phyloP scores from a whole-genome alignment of 1,139 yeast species.

The Candida sanyaensis region DNA sequence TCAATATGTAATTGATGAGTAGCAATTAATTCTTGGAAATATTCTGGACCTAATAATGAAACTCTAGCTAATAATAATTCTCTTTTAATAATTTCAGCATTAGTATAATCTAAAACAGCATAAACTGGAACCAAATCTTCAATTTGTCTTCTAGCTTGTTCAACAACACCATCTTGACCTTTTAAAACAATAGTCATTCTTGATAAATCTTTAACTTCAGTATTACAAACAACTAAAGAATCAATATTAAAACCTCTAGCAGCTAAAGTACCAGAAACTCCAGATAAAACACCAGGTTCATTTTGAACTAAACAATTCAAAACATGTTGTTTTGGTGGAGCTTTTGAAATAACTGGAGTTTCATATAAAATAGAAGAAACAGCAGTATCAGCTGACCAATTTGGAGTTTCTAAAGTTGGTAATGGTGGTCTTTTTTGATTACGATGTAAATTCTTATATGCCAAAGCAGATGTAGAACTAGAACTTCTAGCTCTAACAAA shows the following conservation, averaged over 20 bases:
- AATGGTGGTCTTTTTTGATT: slow-evolving; percentile 87
- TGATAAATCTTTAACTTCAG: slow-evolving; percentile 92
- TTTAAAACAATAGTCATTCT: slow-evolving; percentile 95
- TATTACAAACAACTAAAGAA: slow-evolving; percentile 93
- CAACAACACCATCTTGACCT: slow-evolving; percentile 95
- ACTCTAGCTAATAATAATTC: slow-evolving; percentile 90
- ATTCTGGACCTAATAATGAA: slow-evolving; percentile 93
- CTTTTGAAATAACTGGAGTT: slow-evolving; percentile 75
- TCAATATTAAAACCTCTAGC: slow-evolving; percentile 98
- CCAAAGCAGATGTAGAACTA: slow-evolving; percentile 90
- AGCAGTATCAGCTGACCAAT: slow-evolving; percentile 95
- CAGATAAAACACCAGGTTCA: slow-evolving; percentile 96
- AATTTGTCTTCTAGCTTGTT: slow-evolving; percentile 98
- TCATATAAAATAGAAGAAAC: slow-evolving; percentile 94
- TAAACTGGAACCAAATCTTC: slow-evolving; percentile 98
- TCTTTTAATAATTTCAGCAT: slow-evolving; percentile 86
- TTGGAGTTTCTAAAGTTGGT: slow-evolving; percentile 93
- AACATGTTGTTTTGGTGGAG: slow-evolving; percentile 80
- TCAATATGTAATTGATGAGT: slow-evolving; percentile 66
- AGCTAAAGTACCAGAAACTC: slow-evolving; percentile 93
- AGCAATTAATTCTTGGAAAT: slow-evolving; percentile 90
- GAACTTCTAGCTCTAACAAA: slow-evolving; percentile 29
- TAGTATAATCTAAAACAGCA: slow-evolving; percentile 93
- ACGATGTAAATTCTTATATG: slow-evolving; percentile 87
- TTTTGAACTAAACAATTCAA: slow-evolving; percentile 96